Evolutionary conservation across 1,139 yeast genomes (phyloP).

Genomic region (Magnusiomyces suaveolens): DNA sequence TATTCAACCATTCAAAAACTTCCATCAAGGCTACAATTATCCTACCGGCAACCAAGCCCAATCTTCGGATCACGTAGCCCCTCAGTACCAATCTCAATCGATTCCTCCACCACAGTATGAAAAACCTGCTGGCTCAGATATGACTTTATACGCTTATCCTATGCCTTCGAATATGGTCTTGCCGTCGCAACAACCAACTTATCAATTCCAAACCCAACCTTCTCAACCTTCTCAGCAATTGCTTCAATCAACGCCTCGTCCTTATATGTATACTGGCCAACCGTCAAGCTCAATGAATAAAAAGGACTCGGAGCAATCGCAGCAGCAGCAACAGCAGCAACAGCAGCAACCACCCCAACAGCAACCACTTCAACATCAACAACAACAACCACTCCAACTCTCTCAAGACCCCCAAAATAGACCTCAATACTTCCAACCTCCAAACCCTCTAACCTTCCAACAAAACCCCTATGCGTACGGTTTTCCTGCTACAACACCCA

Average conservation of each 20-base stretch:
- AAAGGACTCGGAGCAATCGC: background rate
- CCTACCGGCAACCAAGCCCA: background rate
- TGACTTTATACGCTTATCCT: slow-evolving; percentile 6
- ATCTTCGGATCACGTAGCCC: background rate
- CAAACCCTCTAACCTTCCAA: background rate
- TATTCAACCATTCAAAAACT: background rate
- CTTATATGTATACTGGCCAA: slow-evolving; percentile 5
- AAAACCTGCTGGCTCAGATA: background rate
- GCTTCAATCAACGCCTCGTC: slow-evolving; percentile 10
- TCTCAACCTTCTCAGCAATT: slow-evolving; percentile 14
- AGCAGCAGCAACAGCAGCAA: slow-evolving; percentile 7
- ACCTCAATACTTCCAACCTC: background rate
- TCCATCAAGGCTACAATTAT: background rate
- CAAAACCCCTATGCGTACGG: background rate
- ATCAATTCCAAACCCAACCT: slow-evolving; percentile 9
- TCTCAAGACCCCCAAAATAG: too few species aligned
- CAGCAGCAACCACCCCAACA: slow-evolving; percentile 6
- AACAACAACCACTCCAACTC: slow-evolving; percentile 7
- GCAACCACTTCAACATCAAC: slow-evolving; percentile 7
- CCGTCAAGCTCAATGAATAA: background rate
- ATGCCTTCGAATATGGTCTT: slow-evolving; percentile 3
- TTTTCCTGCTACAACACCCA: background rate
- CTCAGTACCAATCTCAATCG: background rate
- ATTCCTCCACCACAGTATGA: background rate
- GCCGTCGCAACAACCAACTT: slow-evolving; percentile 3